Percentiles rank a stretch among this genome's conserved stretches.
These are phyloP conservation scores for Mycosphaerella sp. DNA, from an alignment of 2,329 filamentous ascomycete genomes.

Conservation along the genomic window DNA sequence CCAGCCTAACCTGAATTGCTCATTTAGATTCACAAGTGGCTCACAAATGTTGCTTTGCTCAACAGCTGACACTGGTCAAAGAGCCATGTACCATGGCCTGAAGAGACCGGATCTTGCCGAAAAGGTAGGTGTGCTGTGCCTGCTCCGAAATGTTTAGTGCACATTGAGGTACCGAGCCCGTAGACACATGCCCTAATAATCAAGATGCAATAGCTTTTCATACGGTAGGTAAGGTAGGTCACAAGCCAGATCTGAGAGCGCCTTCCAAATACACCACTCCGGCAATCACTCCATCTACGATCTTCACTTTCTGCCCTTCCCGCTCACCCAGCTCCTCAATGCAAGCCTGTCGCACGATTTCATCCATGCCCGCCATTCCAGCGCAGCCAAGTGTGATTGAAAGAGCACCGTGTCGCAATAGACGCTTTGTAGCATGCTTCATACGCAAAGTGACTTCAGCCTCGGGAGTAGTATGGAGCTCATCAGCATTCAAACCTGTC, in stretches of 20 bases:
- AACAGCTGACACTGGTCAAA: no score
- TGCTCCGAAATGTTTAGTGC: no score
- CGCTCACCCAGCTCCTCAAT: conserved; percentile 42
- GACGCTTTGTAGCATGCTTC: conserved; percentile 59
- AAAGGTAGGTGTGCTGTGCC: no score
- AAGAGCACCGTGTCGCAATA: conserved; percentile 45
- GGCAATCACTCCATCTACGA: conserved; percentile 75
- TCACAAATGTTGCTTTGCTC: no score
- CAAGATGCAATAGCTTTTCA: no score
- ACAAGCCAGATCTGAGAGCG: conserved; percentile 25
- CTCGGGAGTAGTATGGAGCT: conserved; percentile 65
- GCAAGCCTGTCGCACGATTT: conserved; percentile 12
- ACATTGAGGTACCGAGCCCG: no score
- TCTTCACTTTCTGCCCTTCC: conserved; percentile 54
- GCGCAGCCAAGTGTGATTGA: conserved; percentile 82
- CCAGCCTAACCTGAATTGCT: no score
- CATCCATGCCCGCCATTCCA: conserved; percentile 80
- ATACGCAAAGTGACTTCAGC: conserved; percentile 61
- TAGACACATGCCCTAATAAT: no score
- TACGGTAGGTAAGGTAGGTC: background rate
- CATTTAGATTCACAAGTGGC: no score
- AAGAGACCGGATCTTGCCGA: no score
- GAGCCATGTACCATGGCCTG: no score
- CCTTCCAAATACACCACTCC: conserved; percentile 59
- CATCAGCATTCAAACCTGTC: conserved; percentile 71